A percentile compares a stretch with the other conserved stretches of the same genome.
phyloP scores from a whole-genome alignment of 768 basidiomycete genomes.

The Auricularia sp. region DNA sequence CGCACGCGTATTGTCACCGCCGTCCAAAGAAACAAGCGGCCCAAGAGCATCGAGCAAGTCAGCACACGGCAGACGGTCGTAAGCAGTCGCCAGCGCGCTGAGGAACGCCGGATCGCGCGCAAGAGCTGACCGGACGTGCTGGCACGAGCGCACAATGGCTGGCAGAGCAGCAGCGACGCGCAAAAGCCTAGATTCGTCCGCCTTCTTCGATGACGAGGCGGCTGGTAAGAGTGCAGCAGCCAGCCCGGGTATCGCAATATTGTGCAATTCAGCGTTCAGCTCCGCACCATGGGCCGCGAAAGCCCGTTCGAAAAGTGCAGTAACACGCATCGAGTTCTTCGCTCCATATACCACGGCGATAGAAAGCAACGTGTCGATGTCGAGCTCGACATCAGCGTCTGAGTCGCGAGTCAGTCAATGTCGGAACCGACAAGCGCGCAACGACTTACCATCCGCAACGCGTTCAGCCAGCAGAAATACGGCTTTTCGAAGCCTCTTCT shows the following conservation, averaged over 20 bases:
- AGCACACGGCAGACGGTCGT: background rate
- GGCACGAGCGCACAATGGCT: background rate
- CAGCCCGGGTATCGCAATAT: background rate
- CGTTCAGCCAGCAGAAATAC: slow-evolving; percentile 49
- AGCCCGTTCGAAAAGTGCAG: background rate
- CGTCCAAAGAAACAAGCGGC: background rate
- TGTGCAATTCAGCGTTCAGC: background rate
- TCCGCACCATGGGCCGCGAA: background rate
- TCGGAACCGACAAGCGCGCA: background rate
- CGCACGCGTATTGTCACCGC: background rate
- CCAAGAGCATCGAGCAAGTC: background rate
- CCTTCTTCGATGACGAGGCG: background rate
- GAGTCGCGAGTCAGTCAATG: background rate
- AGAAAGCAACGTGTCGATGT: background rate
- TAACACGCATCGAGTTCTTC: background rate
- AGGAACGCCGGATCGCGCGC: background rate
- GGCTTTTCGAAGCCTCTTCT: slow-evolving; percentile 36
- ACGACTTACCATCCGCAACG: slow-evolving; percentile 25
- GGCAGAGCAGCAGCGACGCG: background rate
- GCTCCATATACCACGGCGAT: background rate
- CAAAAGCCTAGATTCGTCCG: background rate
- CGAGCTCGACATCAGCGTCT: background rate
- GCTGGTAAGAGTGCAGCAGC: background rate
- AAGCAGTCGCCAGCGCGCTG: background rate
- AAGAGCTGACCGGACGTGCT: background rate